These are phyloP conservation scores for Yamadazyma paraphyllophila DNA, from an alignment of 805 yeast species.

Conservation along the genomic window DNA sequence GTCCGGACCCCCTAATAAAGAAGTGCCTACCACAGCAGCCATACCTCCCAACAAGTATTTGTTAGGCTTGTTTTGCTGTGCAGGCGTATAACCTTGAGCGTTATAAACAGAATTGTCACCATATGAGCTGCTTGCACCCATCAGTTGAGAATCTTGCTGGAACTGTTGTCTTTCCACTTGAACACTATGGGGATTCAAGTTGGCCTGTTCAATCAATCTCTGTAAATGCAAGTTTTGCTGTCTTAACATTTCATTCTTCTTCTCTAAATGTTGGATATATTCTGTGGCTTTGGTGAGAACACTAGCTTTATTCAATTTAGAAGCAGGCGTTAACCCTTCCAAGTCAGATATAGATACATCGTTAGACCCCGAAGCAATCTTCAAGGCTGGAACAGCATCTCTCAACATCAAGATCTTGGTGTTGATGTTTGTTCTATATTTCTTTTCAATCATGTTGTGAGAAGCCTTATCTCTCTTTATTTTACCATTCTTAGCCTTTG, in stretches of 20 bases:
- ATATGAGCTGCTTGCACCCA: not conserved
- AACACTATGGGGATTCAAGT: constrained; percentile 17
- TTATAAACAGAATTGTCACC: constrained; percentile 1
- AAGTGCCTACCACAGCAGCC: constrained; percentile 63
- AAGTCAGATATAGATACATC: constrained; percentile 46
- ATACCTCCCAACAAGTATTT: constrained; percentile 61
- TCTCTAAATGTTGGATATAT: constrained; percentile 70
- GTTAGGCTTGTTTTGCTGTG: constrained; percentile 19
- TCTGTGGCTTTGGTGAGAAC: constrained; percentile 75
- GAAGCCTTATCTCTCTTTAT: constrained; percentile 35
- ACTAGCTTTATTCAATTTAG: constrained; percentile 74
- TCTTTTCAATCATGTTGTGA: constrained; percentile 79
- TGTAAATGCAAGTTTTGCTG: constrained; percentile 46
- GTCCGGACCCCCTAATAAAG: constrained; percentile 47
- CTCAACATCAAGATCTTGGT: constrained; percentile 65
- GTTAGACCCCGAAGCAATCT: constrained; percentile 51
- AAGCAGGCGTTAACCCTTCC: constrained; percentile 76
- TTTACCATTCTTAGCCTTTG: constrained; percentile 1
- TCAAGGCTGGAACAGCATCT: constrained; percentile 75
- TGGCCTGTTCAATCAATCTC: constrained; percentile 33
- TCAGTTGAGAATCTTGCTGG: constrained; percentile 12
- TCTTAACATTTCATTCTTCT: constrained; percentile 50
- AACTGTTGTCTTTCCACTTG: constrained; percentile 7
- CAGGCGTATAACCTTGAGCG: not conserved
- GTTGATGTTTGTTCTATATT: constrained; percentile 75